These are phyloP conservation scores for Wickerhamiella nectarea DNA, from an alignment of 805 yeast species.

Conservation along the genomic window DNA sequence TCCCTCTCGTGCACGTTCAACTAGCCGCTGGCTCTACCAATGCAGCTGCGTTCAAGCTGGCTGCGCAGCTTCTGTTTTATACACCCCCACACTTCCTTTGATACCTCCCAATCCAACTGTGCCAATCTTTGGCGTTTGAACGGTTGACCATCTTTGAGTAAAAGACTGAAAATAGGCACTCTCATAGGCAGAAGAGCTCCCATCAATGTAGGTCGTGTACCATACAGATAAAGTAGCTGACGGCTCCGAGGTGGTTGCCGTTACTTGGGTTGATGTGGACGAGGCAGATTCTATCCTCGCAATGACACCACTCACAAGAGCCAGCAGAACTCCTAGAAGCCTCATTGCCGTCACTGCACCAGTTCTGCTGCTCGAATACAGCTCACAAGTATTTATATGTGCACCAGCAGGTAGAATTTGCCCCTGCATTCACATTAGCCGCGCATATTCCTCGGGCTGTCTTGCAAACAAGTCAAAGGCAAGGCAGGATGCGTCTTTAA, in stretches of 20 bases:
- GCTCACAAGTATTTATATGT: not conserved
- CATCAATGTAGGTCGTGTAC: conserved; percentile 2
- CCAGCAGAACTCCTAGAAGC: no score
- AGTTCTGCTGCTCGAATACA: not conserved
- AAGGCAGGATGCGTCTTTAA: not conserved
- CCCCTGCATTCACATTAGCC: not conserved
- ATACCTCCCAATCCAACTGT: conserved; percentile 3
- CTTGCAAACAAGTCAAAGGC: no score
- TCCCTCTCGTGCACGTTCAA: no score
- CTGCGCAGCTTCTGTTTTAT: not conserved
- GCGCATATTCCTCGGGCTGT: no score
- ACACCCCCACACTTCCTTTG: not conserved
- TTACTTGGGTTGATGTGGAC: not conserved
- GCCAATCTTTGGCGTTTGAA: not conserved
- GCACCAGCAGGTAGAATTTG: not conserved
- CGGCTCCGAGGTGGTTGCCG: conserved; percentile 1
- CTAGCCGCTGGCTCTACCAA: no score
- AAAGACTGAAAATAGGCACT: not conserved
- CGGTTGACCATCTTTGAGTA: not conserved
- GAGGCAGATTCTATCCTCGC: not conserved
- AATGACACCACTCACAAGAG: not conserved
- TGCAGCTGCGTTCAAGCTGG: no score
- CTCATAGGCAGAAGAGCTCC: conserved; percentile 1
- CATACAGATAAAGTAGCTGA: conserved; percentile 5
- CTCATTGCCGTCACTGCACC: not conserved